Evolutionary conservation across 768 basidiomycete genomes (phyloP).

Genomic region (Hygrocybe punicea): DNA sequence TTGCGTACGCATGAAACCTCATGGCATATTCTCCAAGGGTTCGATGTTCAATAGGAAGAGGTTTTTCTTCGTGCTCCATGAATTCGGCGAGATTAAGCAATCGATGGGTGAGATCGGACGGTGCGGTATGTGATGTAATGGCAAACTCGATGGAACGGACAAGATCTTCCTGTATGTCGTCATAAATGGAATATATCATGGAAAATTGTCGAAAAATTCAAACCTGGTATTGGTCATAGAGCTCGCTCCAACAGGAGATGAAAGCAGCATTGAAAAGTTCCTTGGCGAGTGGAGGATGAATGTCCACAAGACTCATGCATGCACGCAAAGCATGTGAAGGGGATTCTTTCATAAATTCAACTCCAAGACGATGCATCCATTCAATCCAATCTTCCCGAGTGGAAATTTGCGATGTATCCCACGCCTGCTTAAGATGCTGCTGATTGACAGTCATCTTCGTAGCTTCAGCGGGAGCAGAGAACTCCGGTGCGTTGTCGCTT

Average conservation of each 20-base stretch:
- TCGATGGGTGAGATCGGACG: constrained; percentile 86
- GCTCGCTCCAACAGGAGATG: constrained; percentile 93
- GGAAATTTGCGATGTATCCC: constrained; percentile 78
- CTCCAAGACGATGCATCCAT: constrained; percentile 90
- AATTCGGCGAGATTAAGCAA: constrained; percentile 94
- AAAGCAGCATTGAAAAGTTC: constrained; percentile 98
- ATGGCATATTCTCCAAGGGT: constrained; percentile 92
- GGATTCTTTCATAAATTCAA: constrained; percentile 97
- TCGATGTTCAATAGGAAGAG: constrained; percentile 88
- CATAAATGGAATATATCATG: constrained; percentile 5
- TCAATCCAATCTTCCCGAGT: constrained; percentile 89
- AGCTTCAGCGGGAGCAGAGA: constrained; percentile 80
- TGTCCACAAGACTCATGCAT: constrained; percentile 90
- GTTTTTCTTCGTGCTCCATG: constrained; percentile 98
- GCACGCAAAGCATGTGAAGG: constrained; percentile 97
- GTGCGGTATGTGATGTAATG: constrained; percentile 70
- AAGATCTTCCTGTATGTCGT: constrained; percentile 73
- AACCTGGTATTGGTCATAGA: constrained; percentile 97
- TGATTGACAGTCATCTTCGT: constrained; percentile 93
- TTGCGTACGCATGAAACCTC: constrained; percentile 92
- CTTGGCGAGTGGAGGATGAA: constrained; percentile 84
- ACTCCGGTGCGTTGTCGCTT: constrained; percentile 65
- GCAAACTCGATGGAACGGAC: constrained; percentile 86
- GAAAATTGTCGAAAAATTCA: constrained; percentile 15
- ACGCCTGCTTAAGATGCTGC: constrained; percentile 93